A percentile compares a stretch with the other conserved stretches of the same genome.
These are phyloP conservation scores for Besnoitia besnoiti DNA, from an alignment of 169 alveolate genomes.

Conservation along the genomic window DNA sequence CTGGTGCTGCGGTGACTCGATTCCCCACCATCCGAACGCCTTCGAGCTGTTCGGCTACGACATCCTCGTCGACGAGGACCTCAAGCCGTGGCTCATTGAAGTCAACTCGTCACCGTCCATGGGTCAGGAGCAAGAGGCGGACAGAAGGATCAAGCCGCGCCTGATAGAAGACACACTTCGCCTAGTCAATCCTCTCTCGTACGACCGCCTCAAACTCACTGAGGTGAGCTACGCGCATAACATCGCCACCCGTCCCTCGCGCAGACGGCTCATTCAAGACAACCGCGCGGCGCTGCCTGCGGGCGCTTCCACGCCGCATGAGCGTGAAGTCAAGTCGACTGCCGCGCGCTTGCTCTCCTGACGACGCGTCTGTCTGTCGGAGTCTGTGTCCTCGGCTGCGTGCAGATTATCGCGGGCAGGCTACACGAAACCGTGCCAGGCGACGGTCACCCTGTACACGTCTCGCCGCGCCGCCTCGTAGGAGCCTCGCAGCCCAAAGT, in stretches of 20 bases:
- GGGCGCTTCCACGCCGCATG: too few species aligned
- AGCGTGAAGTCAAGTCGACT: too few species aligned
- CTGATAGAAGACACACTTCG: constrained; percentile 35
- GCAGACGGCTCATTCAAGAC: too few species aligned
- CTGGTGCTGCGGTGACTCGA: constrained; percentile 14
- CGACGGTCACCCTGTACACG: background rate
- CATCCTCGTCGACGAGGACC: constrained; percentile 86
- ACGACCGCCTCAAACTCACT: constrained; percentile 25
- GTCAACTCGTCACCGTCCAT: constrained; percentile 89
- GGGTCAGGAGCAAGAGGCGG: constrained; percentile 27
- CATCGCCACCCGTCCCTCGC: too few species aligned
- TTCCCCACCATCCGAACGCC: constrained; percentile 65
- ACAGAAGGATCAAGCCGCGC: background rate
- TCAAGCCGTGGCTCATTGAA: constrained; percentile 94
- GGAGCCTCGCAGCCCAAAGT: background rate
- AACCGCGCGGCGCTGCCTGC: too few species aligned
- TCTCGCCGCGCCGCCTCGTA: background rate
- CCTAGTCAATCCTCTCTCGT: background rate
- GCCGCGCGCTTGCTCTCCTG: background rate
- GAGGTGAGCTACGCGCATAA: background rate
- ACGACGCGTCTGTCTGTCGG: background rate
- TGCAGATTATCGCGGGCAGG: constrained; percentile 31
- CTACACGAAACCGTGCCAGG: background rate
- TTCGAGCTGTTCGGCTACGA: constrained; percentile 92
- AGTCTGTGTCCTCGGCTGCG: background rate